Evolutionary conservation across 148 eudicot species (phyloP).

Genomic region (Pouteria glomerata): DNA sequence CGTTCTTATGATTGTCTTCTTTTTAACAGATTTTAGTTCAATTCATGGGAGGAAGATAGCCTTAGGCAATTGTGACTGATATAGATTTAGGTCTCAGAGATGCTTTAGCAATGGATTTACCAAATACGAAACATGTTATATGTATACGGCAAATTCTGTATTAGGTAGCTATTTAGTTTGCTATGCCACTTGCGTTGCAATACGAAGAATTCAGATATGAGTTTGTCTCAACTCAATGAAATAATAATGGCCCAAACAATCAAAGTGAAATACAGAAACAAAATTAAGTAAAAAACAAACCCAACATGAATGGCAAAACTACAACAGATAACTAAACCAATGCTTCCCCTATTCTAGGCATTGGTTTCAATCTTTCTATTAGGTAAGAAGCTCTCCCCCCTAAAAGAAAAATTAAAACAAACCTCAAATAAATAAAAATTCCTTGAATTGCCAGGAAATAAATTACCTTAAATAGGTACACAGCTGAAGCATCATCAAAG

Average conservation of each 20-base stretch:
- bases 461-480: neutral
- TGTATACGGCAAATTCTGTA: slow-evolving; percentile 42
- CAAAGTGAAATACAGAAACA: neutral
- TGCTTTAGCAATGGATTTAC: slow-evolving; percentile 46
- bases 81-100: slow-evolving; percentile 55
- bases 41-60: slow-evolving; percentile 59
- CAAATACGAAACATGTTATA: slow-evolving; percentile 52
- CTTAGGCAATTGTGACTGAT: slow-evolving; percentile 55
- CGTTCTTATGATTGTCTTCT: slow-evolving; percentile 4
- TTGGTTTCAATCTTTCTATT: neutral
- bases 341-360: neutral
- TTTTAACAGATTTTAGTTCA: slow-evolving; percentile 43
- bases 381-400: neutral
- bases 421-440: neutral
- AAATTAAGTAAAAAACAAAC: neutral
- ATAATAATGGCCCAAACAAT: too few relatives aligned
- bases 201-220: slow-evolving; percentile 52
- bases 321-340: neutral
- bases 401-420: too few relatives aligned
- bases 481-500: neutral
- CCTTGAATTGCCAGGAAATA: neutral
- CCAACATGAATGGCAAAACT: neutral
- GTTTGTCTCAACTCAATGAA: too few relatives aligned
- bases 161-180: slow-evolving; percentile 62
- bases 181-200: slow-evolving; percentile 45